Evolutionary conservation across 2,329 filamentous ascomycete genomes (phyloP).

Genomic region (Alternaria alternata): DNA sequence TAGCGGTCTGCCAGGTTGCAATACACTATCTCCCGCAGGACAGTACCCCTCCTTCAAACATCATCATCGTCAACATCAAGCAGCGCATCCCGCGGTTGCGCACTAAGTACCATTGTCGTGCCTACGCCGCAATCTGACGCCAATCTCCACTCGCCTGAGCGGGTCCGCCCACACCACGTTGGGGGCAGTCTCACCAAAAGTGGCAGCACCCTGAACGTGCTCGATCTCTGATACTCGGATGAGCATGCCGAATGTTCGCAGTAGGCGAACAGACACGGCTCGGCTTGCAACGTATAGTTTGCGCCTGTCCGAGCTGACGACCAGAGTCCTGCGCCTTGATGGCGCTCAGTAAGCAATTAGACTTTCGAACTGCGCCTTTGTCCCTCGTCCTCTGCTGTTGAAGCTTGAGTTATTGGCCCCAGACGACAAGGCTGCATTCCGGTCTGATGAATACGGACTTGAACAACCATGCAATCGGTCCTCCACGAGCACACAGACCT

Average conservation of each 20-base stretch:
- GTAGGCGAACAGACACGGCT: slow-evolving; percentile 4
- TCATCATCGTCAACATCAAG: neutral
- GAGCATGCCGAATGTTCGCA: slow-evolving; percentile 13
- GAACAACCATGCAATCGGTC: slow-evolving; percentile 4
- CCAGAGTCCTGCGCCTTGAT: neutral
- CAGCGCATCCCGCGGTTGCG: slow-evolving; percentile 24
- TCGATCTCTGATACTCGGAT: slow-evolving; percentile 12
- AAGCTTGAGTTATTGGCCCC: slow-evolving; percentile 12
- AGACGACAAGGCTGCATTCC: slow-evolving; percentile 1
- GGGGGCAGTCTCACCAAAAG: slow-evolving; percentile 16
- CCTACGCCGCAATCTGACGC: slow-evolving; percentile 10
- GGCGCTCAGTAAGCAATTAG: slow-evolving; percentile 8
- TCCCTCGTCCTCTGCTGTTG: slow-evolving; percentile 6
- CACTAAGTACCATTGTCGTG: slow-evolving; percentile 1
- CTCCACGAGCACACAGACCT: slow-evolving; percentile 1
- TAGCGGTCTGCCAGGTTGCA: slow-evolving; percentile 6
- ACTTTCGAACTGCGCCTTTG: slow-evolving; percentile 5
- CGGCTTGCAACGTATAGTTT: slow-evolving; percentile 1
- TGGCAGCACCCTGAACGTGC: slow-evolving; percentile 10
- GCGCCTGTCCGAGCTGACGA: neutral
- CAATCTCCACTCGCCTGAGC: slow-evolving; percentile 8
- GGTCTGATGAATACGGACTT: slow-evolving; percentile 7
- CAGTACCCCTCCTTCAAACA: slow-evolving; percentile 10
- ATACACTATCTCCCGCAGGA: slow-evolving; percentile 1
- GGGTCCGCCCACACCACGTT: slow-evolving; percentile 15